These are phyloP conservation scores for Cladosporium halotolerans DNA, from an alignment of 2,329 filamentous ascomycete genomes.

Conservation along the genomic window DNA sequence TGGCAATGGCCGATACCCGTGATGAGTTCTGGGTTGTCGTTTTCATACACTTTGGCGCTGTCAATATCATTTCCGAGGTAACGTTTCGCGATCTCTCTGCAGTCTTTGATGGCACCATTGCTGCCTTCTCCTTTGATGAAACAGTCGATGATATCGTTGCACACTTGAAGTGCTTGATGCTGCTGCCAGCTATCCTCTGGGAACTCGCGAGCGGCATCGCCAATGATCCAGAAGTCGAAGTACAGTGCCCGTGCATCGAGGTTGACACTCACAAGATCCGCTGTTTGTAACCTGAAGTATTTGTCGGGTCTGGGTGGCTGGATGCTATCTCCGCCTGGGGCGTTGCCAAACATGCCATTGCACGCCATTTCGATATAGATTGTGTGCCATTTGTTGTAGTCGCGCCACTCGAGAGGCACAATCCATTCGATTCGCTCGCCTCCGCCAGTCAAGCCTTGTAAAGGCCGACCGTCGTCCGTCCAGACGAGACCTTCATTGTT, in stretches of 20 bases:
- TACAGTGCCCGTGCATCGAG: constrained; percentile 73
- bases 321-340: constrained; percentile 74
- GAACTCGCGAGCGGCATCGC: constrained; percentile 86
- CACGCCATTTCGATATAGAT: constrained; percentile 99
- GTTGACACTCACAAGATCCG: constrained; percentile 85
- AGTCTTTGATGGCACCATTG: constrained; percentile 68
- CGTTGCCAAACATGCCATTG: constrained; percentile 97
- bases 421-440: constrained; percentile 90
- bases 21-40: constrained; percentile 65
- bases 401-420: constrained; percentile 70
- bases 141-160: constrained; percentile 81
- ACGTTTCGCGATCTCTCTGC: constrained; percentile 73
- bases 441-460: constrained; percentile 86
- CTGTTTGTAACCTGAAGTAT: constrained; percentile 68
- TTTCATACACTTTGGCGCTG: constrained; percentile 74
- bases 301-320: constrained; percentile 83
- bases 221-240: constrained; percentile 94
- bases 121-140: constrained; percentile 73
- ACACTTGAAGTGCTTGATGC: constrained; percentile 75
- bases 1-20: constrained; percentile 93
- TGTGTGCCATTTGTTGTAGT: constrained; percentile 70
- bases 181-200: constrained; percentile 81
- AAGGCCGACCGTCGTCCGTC: constrained; percentile 79
- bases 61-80: constrained; percentile 79
- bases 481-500: constrained; percentile 93